Conservation (phyloP, 257 asterid genomes). For the Coffea eugenioides region DNA sequence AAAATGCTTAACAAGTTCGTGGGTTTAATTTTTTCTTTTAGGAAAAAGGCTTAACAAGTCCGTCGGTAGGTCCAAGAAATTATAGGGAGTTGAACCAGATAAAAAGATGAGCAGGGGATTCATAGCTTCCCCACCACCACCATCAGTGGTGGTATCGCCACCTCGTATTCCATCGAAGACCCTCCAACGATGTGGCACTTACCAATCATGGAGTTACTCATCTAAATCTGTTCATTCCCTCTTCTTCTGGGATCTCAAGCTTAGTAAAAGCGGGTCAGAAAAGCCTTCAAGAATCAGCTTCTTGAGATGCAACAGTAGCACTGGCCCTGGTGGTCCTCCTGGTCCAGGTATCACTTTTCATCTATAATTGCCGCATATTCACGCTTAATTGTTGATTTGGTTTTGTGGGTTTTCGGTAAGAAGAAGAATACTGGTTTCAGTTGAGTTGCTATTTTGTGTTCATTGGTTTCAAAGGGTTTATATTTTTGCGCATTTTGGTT, state of each 20-base stretch:
- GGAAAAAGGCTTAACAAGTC: too few relatives aligned
- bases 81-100: background rate
- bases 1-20: too few relatives aligned
- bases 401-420: background rate
- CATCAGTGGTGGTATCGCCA: slow-evolving; percentile 7
- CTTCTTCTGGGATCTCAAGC: slow-evolving; percentile 23
- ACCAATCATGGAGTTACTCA: slow-evolving; percentile 12
- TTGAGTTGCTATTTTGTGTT: background rate
- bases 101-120: slow-evolving; percentile 32
- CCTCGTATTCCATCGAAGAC: slow-evolving; percentile 15
- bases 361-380: background rate
- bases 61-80: too few relatives aligned
- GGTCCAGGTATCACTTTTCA: slow-evolving; percentile 25
- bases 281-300: slow-evolving; percentile 27
- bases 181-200: background rate
- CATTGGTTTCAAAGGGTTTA: background rate
- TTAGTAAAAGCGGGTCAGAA: slow-evolving; percentile 14
- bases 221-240: slow-evolving; percentile 5
- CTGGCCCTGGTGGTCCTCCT: slow-evolving; percentile 32
- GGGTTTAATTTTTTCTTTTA: too few relatives aligned
- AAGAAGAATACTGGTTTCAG: background rate
- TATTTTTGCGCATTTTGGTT: background rate
- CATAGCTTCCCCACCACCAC: slow-evolving; percentile 27
- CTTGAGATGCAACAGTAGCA: slow-evolving; percentile 29
- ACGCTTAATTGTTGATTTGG: background rate